Base-by-base conservation (phyloP, 2,329 filamentous ascomycete genomes). In the Cadophora gregata region DNA sequence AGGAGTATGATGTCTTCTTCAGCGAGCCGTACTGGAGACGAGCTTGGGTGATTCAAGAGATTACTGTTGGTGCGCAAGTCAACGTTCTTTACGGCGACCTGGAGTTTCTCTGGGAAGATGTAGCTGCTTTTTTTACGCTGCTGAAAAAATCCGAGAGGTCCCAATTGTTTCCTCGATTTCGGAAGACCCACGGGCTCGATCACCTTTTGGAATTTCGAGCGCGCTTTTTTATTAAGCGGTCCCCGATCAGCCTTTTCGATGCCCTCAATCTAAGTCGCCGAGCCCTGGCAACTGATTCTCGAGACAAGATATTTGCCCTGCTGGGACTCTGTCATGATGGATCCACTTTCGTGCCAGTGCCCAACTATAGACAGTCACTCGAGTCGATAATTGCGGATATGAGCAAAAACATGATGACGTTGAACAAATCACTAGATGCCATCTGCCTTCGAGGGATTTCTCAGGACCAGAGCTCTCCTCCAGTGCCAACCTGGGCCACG, bases 51-150 rank as follows among this genome's bases (percentile, higher is more conserved):
- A 62, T 70, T 24, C 66, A 70, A 61, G 68, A 70, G 50, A 58
- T 70, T 51, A 59, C 64, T 1, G 66, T 70, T 29, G 66, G 53
- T 27, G 25, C 48, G n/a, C 64, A 60, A 12, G 68, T 64, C 14
- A 53, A 16, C 24, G 53, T 70, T 8, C 51, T 63, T 14, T 64
- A 63, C 31, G 60, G 60, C 6, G 31, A n/a, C 14, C 16, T 27
- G n/a, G 56, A 66, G 19, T 47, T 64, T n/a, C 33, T 27, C n/a
- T 70, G 66, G 66, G 59, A 65, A 19, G 24, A 76, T 33, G 74
- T 77, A 68, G 76, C 75, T 63, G 59, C 29, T 64, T 38, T 62
- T 25, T 48, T 64, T 3, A 38, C 58, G 24, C n/a, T 31, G 16
- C 33, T 45, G 42, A 50, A 36, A 53, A 53, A 27, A 10, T 42